These are phyloP conservation scores for Calonectria fujianensis DNA, from an alignment of 2,329 filamentous ascomycete species.

Conservation along the genomic window DNA sequence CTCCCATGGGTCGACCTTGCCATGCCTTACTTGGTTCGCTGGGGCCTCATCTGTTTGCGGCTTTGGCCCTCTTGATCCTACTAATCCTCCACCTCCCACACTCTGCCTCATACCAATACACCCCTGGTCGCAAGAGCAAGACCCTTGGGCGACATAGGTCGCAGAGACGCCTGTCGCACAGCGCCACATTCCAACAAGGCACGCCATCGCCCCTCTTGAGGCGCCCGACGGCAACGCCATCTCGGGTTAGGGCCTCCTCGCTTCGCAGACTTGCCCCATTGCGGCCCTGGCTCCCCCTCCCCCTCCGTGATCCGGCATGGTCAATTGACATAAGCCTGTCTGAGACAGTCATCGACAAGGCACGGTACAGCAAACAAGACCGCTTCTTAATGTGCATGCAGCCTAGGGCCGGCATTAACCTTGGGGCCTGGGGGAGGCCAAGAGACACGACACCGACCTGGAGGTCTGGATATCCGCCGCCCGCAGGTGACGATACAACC, in stretches of 20 bases:
- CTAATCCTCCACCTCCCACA: slow-evolving; percentile 4
- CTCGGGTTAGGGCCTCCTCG: slow-evolving; percentile 48
- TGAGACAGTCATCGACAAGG: slow-evolving; percentile 18
- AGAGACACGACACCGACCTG: slow-evolving; percentile 8
- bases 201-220: slow-evolving; percentile 49
- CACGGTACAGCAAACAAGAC: slow-evolving; percentile 26
- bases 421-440: slow-evolving; percentile 25
- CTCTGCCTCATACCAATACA: slow-evolving; percentile 17
- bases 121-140: slow-evolving; percentile 14
- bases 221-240: slow-evolving; percentile 52
- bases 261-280: slow-evolving; percentile 38
- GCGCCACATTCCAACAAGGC: slow-evolving; percentile 51
- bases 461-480: slow-evolving; percentile 20
- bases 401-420: slow-evolving; percentile 33
- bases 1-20: slow-evolving; percentile 36
- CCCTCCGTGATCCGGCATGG: slow-evolving; percentile 33
- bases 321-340: slow-evolving; percentile 38
- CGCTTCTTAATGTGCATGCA: slow-evolving; percentile 29
- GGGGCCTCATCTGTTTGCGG: slow-evolving; percentile 27
- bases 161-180: slow-evolving; percentile 34
- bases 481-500: slow-evolving; percentile 41
- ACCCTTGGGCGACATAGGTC: slow-evolving; percentile 19
- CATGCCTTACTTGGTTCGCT: not conserved
- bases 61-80: slow-evolving; percentile 17
- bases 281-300: slow-evolving; percentile 26